Percentiles rank a stretch among this genome's conserved stretches.
These are phyloP conservation scores for Coprinopsis strossmayeri DNA, from an alignment of 768 basidiomycete genomes.

Conservation along the genomic window DNA sequence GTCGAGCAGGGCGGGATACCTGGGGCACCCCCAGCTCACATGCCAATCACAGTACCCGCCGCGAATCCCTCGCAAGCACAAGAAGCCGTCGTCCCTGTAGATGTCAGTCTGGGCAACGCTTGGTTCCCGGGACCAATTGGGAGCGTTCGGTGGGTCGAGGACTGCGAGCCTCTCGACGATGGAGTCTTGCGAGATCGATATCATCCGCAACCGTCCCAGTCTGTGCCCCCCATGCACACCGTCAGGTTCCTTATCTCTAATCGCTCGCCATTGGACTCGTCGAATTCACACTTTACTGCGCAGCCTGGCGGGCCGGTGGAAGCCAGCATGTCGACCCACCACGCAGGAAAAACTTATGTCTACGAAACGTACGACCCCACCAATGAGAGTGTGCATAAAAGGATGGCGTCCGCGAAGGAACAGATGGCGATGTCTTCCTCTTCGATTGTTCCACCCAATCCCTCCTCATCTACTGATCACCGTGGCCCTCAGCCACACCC, in stretches of 20 bases:
- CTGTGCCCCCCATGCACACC: not conserved
- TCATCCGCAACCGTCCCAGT: not conserved
- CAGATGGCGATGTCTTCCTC: constrained; percentile 4
- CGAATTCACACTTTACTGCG: not conserved
- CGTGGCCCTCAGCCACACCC: not conserved
- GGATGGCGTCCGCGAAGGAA: constrained; percentile 4
- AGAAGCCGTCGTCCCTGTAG: constrained; percentile 12
- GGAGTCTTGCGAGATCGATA: constrained; percentile 2
- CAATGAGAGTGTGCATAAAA: constrained; percentile 3
- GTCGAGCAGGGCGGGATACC: not conserved
- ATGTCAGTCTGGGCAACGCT: constrained; percentile 26
- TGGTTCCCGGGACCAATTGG: constrained; percentile 31
- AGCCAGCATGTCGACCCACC: not conserved
- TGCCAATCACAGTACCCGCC: not conserved
- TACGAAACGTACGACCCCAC: constrained; percentile 9
- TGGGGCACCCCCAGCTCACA: not conserved
- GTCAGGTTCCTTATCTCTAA: not conserved
- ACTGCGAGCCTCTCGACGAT: not conserved
- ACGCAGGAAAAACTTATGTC: not conserved
- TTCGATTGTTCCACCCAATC: not conserved
- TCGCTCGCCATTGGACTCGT: not conserved
- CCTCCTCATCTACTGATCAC: not conserved
- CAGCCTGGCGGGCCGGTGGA: not conserved
- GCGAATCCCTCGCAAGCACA: not conserved
- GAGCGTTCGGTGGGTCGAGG: constrained; percentile 12